A percentile compares a stretch with the other conserved stretches of the same genome.
phyloP scores from a whole-genome alignment of 106 monocot genomes.

The Dendrobium officinale region DNA sequence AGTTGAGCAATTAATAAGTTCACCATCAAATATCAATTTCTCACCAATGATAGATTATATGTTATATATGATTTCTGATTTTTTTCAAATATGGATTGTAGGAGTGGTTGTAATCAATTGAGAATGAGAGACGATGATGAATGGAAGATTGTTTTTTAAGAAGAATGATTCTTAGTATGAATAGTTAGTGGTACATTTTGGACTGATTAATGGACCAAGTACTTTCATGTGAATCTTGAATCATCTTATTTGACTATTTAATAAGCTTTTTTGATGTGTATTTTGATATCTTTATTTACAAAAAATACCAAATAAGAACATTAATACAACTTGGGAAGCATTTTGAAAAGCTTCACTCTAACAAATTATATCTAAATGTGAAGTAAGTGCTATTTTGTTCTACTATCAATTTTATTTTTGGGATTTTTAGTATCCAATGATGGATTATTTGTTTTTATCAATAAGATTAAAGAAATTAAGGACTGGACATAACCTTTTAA shows the following conservation, averaged over 20 bases:
- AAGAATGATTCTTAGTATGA: conserved; percentile 9
- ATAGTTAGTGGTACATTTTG: conserved; percentile 3
- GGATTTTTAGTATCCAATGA: no score
- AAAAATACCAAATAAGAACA: no score
- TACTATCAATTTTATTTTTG: no score
- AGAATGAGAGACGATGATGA: not conserved
- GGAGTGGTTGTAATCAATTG: conserved; percentile 4
- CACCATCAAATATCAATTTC: conserved; percentile 12
- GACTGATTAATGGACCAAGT: conserved; percentile 3
- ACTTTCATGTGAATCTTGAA: conserved; percentile 6
- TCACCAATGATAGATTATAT: conserved; percentile 5
- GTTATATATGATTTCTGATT: not conserved
- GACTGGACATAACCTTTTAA: not conserved
- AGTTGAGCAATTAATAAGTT: conserved; percentile 8
- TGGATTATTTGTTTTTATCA: not conserved
- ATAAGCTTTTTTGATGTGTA: no score
- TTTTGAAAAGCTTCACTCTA: no score
- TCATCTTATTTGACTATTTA: not conserved
- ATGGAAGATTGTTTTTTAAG: not conserved
- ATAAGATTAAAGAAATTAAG: not conserved
- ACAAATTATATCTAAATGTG: no score
- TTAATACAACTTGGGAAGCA: no score
- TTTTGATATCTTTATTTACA: no score
- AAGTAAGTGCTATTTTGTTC: no score
- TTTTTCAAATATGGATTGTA: not conserved